A percentile compares a stretch with the other conserved stretches of the same genome.
These are phyloP conservation scores for Dactylellina cionopaga DNA, from an alignment of 2,329 filamentous ascomycete genomes.

Conservation along the genomic window DNA sequence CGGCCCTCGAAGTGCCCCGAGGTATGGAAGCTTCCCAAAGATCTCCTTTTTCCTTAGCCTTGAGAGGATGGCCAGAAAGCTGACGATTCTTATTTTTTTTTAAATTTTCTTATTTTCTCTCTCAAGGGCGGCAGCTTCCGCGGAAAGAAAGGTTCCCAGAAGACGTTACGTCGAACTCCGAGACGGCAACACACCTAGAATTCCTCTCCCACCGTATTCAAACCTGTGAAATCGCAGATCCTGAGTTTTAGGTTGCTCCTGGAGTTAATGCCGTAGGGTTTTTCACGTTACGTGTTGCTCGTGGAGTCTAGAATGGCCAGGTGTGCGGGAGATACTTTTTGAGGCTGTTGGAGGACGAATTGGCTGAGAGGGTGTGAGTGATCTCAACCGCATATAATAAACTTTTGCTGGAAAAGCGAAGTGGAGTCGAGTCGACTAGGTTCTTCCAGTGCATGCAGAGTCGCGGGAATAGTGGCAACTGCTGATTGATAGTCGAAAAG, in stretches of 20 bases:
- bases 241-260: constrained; percentile 12
- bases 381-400: neutral
- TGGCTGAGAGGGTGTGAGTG: neutral
- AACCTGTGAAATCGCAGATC: constrained; percentile 37
- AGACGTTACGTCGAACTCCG: constrained; percentile 27
- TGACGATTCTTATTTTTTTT: constrained; percentile 11
- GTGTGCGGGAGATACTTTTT: constrained; percentile 49
- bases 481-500: neutral
- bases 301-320: constrained; percentile 46
- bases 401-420: neutral
- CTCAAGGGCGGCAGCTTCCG: constrained; percentile 36
- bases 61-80: neutral
- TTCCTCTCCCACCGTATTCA: constrained; percentile 11
- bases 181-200: constrained; percentile 28
- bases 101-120: neutral
- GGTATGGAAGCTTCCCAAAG: constrained; percentile 14
- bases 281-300: constrained; percentile 18
- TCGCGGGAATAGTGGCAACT: neutral
- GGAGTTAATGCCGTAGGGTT: constrained; percentile 39
- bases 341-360: constrained; percentile 48
- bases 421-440: neutral
- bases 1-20: constrained; percentile 22
- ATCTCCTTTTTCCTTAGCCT: constrained; percentile 17
- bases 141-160: constrained; percentile 13
- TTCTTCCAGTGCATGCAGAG: too few relatives aligned